Conservation (phyloP, 768 basidiomycete species). For the Lactarius deliciosus region DNA sequence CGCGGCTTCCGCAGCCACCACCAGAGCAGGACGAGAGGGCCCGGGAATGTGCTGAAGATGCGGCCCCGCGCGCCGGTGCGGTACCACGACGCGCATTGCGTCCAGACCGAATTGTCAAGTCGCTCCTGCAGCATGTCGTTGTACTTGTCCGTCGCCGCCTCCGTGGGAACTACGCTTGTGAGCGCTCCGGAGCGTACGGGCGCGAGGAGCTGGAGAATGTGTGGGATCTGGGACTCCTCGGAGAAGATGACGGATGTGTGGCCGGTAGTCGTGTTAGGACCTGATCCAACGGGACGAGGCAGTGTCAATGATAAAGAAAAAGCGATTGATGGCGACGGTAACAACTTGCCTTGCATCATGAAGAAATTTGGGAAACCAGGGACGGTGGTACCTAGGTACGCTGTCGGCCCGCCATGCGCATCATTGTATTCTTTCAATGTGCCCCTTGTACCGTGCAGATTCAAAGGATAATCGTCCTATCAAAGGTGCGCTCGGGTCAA, state of each 20-base stretch:
- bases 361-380: slow-evolving; percentile 29
- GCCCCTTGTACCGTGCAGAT: slow-evolving; percentile 31
- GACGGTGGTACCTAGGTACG: slow-evolving; percentile 46
- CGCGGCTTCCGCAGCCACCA: slow-evolving; percentile 21
- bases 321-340: not conserved
- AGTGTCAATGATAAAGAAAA: not conserved
- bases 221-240: slow-evolving; percentile 32
- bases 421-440: slow-evolving; percentile 47
- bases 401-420: slow-evolving; percentile 49
- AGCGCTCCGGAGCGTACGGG: slow-evolving; percentile 17
- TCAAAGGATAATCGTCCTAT: slow-evolving; percentile 21
- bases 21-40: slow-evolving; percentile 24
- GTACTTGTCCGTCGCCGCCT: slow-evolving; percentile 23
- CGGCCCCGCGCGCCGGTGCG: slow-evolving; percentile 15
- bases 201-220: slow-evolving; percentile 15
- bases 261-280: slow-evolving; percentile 54
- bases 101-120: slow-evolving; percentile 17
- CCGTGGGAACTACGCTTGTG: slow-evolving; percentile 18
- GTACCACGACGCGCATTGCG: slow-evolving; percentile 28
- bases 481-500: not conserved
- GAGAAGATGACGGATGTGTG: slow-evolving; percentile 57
- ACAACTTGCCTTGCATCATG: slow-evolving; percentile 17
- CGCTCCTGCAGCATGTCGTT: slow-evolving; percentile 20
- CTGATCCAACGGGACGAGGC: not conserved
- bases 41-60: slow-evolving; percentile 20